These are phyloP conservation scores for Aspergillus ostianus DNA, from an alignment of 495 filamentous ascomycete species.

Conservation along the genomic window DNA sequence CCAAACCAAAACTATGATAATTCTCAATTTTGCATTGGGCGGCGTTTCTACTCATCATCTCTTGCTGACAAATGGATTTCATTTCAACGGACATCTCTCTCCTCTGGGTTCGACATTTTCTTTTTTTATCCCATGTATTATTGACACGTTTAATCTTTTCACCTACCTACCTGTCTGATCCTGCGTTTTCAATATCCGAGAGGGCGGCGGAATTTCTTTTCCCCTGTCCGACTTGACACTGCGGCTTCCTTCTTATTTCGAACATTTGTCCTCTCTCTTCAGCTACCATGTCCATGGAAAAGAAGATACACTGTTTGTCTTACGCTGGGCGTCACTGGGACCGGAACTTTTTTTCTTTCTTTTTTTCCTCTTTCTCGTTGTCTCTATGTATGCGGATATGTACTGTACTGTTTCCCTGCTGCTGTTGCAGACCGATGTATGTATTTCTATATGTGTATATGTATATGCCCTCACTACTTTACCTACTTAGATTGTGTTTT, in stretches of 20 bases:
- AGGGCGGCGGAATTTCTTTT: too few relatives aligned
- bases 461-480: too few relatives aligned
- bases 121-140: not conserved
- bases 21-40: not conserved
- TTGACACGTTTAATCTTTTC: too few relatives aligned
- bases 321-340: not conserved
- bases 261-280: not conserved
- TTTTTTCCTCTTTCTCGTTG: not conserved
- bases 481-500: too few relatives aligned
- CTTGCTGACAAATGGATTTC: not conserved
- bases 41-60: not conserved
- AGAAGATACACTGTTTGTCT: too few relatives aligned
- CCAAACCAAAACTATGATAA: too few relatives aligned
- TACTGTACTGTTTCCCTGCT: not conserved
- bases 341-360: not conserved
- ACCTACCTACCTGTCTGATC: too few relatives aligned
- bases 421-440: not conserved
- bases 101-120: not conserved
- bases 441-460: not conserved
- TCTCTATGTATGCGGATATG: not conserved
- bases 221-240: not conserved
- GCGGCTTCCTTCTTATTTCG: not conserved
- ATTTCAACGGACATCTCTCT: not conserved
- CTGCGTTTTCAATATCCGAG: too few relatives aligned
- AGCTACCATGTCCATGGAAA: not conserved